These are phyloP conservation scores for Vigna unguiculata DNA, from an alignment of 306 rosid genomes.

Conservation along the genomic window DNA sequence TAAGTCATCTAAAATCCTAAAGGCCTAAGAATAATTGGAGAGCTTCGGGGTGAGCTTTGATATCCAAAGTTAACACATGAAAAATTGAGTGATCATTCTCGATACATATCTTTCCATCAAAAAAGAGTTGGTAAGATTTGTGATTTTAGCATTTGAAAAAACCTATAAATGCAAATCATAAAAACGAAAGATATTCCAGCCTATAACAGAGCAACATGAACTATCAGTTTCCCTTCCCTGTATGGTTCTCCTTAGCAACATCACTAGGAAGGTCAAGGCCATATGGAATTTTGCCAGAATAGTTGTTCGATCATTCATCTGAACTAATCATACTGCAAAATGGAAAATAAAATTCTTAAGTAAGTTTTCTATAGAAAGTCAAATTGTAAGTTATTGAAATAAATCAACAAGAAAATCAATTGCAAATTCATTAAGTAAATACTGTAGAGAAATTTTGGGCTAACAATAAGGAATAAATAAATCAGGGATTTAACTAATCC, in stretches of 20 bases:
- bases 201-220: neutral
- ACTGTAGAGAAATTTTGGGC: too few species aligned
- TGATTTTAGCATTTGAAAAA: constrained; percentile 2
- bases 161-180: neutral
- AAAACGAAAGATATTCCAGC: constrained; percentile 8
- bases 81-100: neutral
- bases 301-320: constrained; percentile 66
- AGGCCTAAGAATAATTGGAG: neutral
- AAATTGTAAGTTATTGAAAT: constrained; percentile 18
- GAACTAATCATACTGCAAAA: constrained; percentile 70
- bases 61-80: too few species aligned
- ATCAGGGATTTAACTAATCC: too few species aligned
- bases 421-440: too few species aligned
- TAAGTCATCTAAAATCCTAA: neutral
- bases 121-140: constrained; percentile 11
- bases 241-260: constrained; percentile 61
- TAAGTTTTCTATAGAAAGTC: constrained; percentile 23
- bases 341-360: constrained; percentile 4
- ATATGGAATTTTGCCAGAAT: constrained; percentile 71
- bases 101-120: neutral
- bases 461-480: too few species aligned
- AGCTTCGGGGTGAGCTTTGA: too few species aligned
- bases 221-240: constrained; percentile 46
- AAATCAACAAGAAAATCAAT: too few species aligned
- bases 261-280: constrained; percentile 88